Base-by-base conservation (phyloP, 2,329 filamentous ascomycete genomes). In the Epicoccum nigrum region DNA sequence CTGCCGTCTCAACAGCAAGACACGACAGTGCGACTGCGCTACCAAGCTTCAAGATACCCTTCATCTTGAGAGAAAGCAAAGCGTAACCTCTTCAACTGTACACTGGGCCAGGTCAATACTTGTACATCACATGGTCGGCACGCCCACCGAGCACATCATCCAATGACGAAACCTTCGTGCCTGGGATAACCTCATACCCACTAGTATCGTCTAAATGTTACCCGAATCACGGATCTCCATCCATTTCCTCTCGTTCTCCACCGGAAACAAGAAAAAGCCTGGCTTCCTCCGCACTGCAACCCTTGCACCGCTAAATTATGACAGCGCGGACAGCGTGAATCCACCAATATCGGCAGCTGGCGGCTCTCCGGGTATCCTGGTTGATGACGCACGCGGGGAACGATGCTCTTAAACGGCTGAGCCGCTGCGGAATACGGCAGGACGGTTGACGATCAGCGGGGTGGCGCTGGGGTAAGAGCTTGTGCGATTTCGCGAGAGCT, bases 1-100 rank as follows among this genome's bases (percentile, higher is more conserved):
- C 80, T 51, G 74, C 68, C 55, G 74, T 68, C 58, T 80, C 75
- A 38, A 74, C 69, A 16, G 76, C 77, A 58, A 82, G 67, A 54
- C 68, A 73, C 13, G 65, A 64, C 11, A 72, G 58, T 53, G 69
- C 70, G 54, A 70, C 19, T 30, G 55, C 61, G 43, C 61, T 21
- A 45, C 55, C 44, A 45, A 63, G 38, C 45, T 45, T 59, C 28
- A 55, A 8, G 19, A 63, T 45, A 37, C 45, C 51, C 49, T 60
- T 65, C 61, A 63, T 65, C 30, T 28, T 55, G 46, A 45, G 45
- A 16, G 28, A 48, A 48, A 39, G 40, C 25, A 32, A 28, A 33
- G 44, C 34, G n/a, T 38, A 43, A 17, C 19, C 27, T 25, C 16
- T 4, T 3, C 6, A 13, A 34, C 7, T 16, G 38, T 17, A 15